These are phyloP conservation scores for Paecilomyces fulvus DNA, from an alignment of 2,329 filamentous ascomycete species.

Conservation along the genomic window DNA sequence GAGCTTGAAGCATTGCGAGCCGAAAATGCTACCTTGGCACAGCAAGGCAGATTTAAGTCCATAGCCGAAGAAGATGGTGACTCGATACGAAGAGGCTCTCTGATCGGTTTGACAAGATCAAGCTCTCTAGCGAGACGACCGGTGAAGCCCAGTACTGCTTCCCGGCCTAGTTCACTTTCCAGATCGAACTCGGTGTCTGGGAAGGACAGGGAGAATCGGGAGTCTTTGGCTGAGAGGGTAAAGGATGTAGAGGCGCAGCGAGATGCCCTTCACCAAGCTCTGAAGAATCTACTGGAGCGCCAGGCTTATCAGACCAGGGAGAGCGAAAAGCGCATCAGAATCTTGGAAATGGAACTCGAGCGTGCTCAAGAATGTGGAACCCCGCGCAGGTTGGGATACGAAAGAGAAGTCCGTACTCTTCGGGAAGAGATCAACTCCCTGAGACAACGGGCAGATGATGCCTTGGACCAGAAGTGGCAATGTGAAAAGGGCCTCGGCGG, in stretches of 20 bases:
- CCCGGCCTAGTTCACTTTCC: conserved; percentile 44
- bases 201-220: conserved; percentile 54
- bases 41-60: conserved; percentile 47
- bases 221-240: conserved; percentile 66
- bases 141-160: conserved; percentile 30
- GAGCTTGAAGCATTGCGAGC: conserved; percentile 62
- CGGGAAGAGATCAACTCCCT: conserved; percentile 78
- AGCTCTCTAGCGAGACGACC: conserved; percentile 56
- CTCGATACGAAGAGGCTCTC: conserved; percentile 37
- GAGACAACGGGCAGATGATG: conserved; percentile 81
- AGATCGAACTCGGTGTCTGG: conserved; percentile 47
- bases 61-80: conserved; percentile 51
- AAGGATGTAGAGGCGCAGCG: conserved; percentile 92
- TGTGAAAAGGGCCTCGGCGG: conserved; percentile 84
- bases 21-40: conserved; percentile 38
- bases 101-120: conserved; percentile 52
- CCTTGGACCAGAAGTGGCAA: conserved; percentile 91
- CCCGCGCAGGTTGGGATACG: conserved; percentile 69
- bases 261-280: conserved; percentile 79
- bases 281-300: conserved; percentile 76
- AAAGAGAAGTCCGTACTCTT: conserved; percentile 70
- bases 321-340: conserved; percentile 69
- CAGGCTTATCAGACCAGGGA: conserved; percentile 79
- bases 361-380: conserved; percentile 56
- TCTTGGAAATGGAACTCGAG: conserved; percentile 70